Evolutionary conservation across 2,329 filamentous ascomycete genomes (phyloP).

Genomic region (Arachnopeziza araneosa): DNA sequence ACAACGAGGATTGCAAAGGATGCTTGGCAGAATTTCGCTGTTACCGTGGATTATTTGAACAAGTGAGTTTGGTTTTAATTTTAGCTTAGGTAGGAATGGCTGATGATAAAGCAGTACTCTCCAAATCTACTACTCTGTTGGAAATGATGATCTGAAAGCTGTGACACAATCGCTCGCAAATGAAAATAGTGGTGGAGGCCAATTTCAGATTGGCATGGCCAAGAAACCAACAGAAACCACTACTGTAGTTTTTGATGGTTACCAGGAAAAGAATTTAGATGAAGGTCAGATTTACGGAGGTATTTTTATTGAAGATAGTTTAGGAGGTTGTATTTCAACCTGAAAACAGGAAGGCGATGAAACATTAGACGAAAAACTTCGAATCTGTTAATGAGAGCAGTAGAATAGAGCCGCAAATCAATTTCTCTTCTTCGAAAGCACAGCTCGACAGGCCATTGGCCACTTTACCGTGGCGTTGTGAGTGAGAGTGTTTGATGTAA

Average conservation of each 20-base stretch:
- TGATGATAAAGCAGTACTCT: conserved; percentile 39
- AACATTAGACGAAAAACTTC: background rate
- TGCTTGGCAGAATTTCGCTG: conserved; percentile 52
- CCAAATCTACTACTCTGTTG: conserved; percentile 50
- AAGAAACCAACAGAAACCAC: conserved; percentile 46
- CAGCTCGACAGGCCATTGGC: too few relatives aligned
- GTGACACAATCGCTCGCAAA: conserved; percentile 37
- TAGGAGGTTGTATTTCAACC: conserved; percentile 36
- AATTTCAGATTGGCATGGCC: conserved; percentile 51
- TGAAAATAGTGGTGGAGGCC: conserved; percentile 50
- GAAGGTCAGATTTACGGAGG: conserved; percentile 48
- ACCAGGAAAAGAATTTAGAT: conserved; percentile 42
- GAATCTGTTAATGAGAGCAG: too few relatives aligned
- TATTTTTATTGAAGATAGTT: conserved; percentile 47
- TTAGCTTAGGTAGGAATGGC: background rate
- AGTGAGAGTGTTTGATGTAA: too few relatives aligned
- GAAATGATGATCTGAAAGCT: conserved; percentile 33
- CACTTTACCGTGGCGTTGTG: too few relatives aligned
- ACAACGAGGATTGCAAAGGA: conserved; percentile 32
- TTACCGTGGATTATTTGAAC: conserved; percentile 50
- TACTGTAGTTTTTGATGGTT: conserved; percentile 43
- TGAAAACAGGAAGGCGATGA: background rate
- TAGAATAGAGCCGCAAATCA: too few relatives aligned
- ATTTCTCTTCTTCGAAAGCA: too few relatives aligned
- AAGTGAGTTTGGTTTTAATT: conserved; percentile 37